Percentiles rank a stretch among this genome's conserved stretches.
phyloP scores from a whole-genome alignment of 1,139 yeast species.

The Yamadazyma conglobata region DNA sequence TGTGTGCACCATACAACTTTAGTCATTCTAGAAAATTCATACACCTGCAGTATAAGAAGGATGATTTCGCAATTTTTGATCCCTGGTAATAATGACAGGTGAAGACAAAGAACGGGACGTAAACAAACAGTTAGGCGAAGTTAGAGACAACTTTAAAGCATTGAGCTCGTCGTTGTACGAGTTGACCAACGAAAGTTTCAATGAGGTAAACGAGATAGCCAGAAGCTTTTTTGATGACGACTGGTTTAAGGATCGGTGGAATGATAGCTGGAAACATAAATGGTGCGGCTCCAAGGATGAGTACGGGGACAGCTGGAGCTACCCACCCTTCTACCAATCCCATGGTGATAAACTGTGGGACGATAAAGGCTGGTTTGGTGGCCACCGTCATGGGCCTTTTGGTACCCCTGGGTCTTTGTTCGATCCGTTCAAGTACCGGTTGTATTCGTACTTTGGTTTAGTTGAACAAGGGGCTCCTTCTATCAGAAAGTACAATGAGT shows the following conservation, averaged over 20 bases:
- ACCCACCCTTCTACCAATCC: conserved; percentile 11
- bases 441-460: conserved; percentile 33
- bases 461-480: conserved; percentile 64
- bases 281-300: conserved; percentile 4
- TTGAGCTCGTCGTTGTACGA: conserved; percentile 16
- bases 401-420: no score
- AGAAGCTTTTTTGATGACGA: conserved; percentile 16
- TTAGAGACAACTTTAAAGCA: conserved; percentile 13
- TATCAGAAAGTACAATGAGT: conserved; percentile 54
- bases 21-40: no score
- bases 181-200: conserved; percentile 23
- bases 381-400: background rate
- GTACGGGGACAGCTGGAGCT: conserved; percentile 3
- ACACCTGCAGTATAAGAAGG: no score
- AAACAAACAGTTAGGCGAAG: conserved; percentile 12
- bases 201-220: conserved; percentile 22
- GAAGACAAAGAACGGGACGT: conserved; percentile 8
- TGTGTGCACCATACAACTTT: no score
- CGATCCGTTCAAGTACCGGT: background rate
- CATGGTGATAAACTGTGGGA: conserved; percentile 6
- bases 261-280: conserved; percentile 1
- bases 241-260: conserved; percentile 5
- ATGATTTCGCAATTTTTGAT: background rate
- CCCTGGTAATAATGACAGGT: background rate
- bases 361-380: background rate